Evolutionary conservation across 768 basidiomycete species (phyloP).

Genomic region (Termitomyces sp.): DNA sequence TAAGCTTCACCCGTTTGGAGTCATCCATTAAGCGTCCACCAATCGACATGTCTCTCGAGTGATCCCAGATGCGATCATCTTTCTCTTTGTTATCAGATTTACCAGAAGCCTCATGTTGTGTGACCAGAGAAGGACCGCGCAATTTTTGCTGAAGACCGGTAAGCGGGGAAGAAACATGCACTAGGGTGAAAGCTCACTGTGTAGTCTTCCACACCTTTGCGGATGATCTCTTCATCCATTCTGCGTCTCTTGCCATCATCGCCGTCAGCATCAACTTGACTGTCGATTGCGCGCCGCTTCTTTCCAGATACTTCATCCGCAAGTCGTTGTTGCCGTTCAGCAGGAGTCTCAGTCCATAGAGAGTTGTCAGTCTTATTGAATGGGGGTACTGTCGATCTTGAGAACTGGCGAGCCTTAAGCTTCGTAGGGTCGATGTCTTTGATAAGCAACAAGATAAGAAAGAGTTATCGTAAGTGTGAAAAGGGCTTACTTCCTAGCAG

Average conservation of each 20-base stretch:
- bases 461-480: not conserved
- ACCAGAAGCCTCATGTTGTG: conserved; percentile 41
- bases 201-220: conserved; percentile 73
- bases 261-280: conserved; percentile 36
- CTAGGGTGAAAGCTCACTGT: conserved; percentile 45
- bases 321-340: conserved; percentile 86
- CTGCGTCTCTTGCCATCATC: conserved; percentile 54
- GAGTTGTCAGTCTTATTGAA: conserved; percentile 51
- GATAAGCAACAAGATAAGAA: not conserved
- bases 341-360: conserved; percentile 97
- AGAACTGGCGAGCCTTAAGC: conserved; percentile 76
- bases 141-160: conserved; percentile 33
- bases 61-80: conserved; percentile 81
- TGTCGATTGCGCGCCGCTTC: conserved; percentile 67
- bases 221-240: conserved; percentile 64
- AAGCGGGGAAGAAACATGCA: not conserved
- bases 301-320: conserved; percentile 94
- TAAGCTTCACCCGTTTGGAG: conserved; percentile 66
- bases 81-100: conserved; percentile 45
- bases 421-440: conserved; percentile 86
- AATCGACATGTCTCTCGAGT: conserved; percentile 83
- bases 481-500: conserved; percentile 66
- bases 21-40: conserved; percentile 92
- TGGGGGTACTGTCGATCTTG: conserved; percentile 46
- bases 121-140: conserved; percentile 53